phyloP scores from a whole-genome alignment of 441 rosid genomes.

The Gossypium davidsonii region DNA sequence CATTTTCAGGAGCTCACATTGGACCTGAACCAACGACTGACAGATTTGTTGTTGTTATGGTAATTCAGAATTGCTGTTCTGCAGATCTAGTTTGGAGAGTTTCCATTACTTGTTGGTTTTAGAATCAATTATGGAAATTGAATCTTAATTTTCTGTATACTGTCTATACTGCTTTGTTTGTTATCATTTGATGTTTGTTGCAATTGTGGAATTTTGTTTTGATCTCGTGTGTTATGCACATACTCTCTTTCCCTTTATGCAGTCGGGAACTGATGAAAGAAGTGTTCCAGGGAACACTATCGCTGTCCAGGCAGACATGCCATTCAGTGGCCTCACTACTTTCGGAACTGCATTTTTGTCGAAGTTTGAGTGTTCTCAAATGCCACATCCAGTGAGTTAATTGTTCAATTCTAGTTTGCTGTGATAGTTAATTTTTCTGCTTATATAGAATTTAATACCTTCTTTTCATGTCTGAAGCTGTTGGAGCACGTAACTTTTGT shows the following conservation, averaged over 20 bases:
- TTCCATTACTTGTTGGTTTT: neutral
- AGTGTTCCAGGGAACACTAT: slow-evolving; percentile 92
- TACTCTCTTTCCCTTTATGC: slow-evolving; percentile 13
- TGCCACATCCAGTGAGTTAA: slow-evolving; percentile 87
- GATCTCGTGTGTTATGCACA: neutral
- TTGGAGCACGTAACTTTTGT: slow-evolving; percentile 85
- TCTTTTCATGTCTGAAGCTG: slow-evolving; percentile 47
- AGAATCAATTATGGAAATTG: neutral
- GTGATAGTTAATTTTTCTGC: neutral
- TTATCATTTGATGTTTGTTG: slow-evolving; percentile 1
- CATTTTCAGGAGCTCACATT: slow-evolving; percentile 82
- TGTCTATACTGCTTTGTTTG: neutral
- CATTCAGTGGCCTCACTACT: slow-evolving; percentile 81
- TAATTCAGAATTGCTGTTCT: slow-evolving; percentile 23
- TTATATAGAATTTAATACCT: slow-evolving; percentile 19
- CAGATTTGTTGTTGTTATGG: slow-evolving; percentile 97
- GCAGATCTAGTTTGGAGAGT: neutral
- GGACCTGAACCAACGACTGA: slow-evolving; percentile 98
- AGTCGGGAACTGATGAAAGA: slow-evolving; percentile 96
- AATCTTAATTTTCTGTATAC: neutral
- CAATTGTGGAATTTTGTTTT: neutral
- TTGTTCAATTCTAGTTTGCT: neutral
- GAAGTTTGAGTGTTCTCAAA: slow-evolving; percentile 94
- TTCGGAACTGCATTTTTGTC: slow-evolving; percentile 95
- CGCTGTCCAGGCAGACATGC: slow-evolving; percentile 98